Evolutionary conservation across 148 eudicot genomes (phyloP), one percentile per base, ranked within the genome.

Genomic region (Salicornia ramosissima): DNA sequence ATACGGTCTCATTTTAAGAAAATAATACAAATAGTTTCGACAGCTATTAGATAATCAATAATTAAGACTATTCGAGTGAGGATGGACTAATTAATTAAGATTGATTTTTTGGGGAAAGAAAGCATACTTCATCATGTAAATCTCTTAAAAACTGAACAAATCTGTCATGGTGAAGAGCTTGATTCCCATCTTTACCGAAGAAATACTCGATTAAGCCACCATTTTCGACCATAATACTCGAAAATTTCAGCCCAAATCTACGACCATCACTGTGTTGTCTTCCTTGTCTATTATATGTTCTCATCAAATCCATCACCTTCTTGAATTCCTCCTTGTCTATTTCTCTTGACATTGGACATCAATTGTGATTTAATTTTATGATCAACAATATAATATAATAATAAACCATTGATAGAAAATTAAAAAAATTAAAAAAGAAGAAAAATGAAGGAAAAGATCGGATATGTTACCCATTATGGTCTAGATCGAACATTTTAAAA

Each of bases 221-320:
- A 65, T 87, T 76, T 78, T 93, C 96, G 0, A 86, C 83, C 6
- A 83, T 81, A 12, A 79, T 74, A 42, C 84, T 80, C 2, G 90
- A 73, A 70, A 83, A 78, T 77, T 84, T 90, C 24, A 88, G 68
- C 55, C 94, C 90, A 28, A 62, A 51, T 64, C 92, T 80, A 71
- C 77, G 69, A 29, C 95, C 92, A 67, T 85, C 90, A 70, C 83
- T 88, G 29, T 88, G 96, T 30, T 80, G 80, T 63, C 81, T 82
- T 25, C 92, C 98, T 57, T 90, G 90, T 78, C 88, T 85, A 68
- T 88, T 88, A 60, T 77, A 86, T 16, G 76, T 73, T 55, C 96
- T 78, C 98, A 90, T 93, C 80, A 93, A 64, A 5, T 79, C 68
- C 96, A 93, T 90, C 72, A 93, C 96, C 79, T 88, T 93, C 83